Percentiles rank a stretch among this genome's conserved stretches.
These are phyloP conservation scores for Acrocalymma vagum DNA, from an alignment of 2,329 filamentous ascomycete species.

Conservation along the genomic window DNA sequence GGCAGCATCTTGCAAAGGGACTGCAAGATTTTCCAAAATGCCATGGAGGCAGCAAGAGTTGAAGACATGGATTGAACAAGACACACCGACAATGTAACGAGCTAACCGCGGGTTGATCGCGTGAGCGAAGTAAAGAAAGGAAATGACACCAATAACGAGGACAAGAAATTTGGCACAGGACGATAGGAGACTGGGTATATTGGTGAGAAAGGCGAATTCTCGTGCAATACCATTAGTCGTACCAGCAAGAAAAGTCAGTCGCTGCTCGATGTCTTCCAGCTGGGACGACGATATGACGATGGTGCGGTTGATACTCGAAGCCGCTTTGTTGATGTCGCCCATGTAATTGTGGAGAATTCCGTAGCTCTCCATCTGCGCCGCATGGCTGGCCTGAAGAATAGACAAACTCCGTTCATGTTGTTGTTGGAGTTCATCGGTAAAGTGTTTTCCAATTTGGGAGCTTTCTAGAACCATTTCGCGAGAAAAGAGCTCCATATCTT, in stretches of 20 bases:
- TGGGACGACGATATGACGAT: slow-evolving; percentile 21
- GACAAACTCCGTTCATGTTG: slow-evolving; percentile 21
- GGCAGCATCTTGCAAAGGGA: background rate
- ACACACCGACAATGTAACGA: slow-evolving; percentile 21
- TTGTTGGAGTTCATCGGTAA: slow-evolving; percentile 22
- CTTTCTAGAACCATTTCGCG: slow-evolving; percentile 25
- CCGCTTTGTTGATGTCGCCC: slow-evolving; percentile 14
- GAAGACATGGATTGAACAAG: slow-evolving; percentile 25
- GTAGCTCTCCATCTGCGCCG: slow-evolving; percentile 28
- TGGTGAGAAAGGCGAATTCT: slow-evolving; percentile 31
- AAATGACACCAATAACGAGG: slow-evolving; percentile 13
- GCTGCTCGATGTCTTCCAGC: slow-evolving; percentile 25
- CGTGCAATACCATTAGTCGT: slow-evolving; percentile 29
- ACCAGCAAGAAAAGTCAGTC: slow-evolving; percentile 23
- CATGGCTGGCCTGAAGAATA: slow-evolving; percentile 22
- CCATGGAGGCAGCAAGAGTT: slow-evolving; percentile 23
- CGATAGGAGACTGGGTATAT: slow-evolving; percentile 21
- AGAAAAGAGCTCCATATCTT: slow-evolving; percentile 29
- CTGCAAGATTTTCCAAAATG: slow-evolving; percentile 11
- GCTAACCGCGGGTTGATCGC: slow-evolving; percentile 25
- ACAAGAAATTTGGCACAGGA: slow-evolving; percentile 12
- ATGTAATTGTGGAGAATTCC: slow-evolving; percentile 20
- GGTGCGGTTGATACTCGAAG: slow-evolving; percentile 18
- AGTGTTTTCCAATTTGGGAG: slow-evolving; percentile 21
- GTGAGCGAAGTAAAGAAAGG: slow-evolving; percentile 22